Evolutionary conservation across 2,329 filamentous ascomycete species (phyloP).

Genomic region (Fusarium sp.): DNA sequence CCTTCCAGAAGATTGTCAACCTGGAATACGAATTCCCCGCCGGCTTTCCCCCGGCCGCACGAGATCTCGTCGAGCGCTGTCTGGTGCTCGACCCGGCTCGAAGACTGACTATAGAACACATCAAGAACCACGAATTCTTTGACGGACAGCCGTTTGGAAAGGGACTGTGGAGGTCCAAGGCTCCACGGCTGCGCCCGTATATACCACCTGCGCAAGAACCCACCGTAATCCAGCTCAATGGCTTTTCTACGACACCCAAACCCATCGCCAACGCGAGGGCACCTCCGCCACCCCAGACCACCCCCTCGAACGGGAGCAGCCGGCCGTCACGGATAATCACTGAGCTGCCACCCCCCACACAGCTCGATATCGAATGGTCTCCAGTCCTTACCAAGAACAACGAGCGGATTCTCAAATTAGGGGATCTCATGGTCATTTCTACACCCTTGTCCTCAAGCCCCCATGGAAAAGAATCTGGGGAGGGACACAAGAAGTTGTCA

Average conservation of each 20-base stretch:
- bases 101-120: slow-evolving; percentile 91
- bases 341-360: slow-evolving; percentile 94
- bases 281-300: slow-evolving; percentile 52
- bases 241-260: slow-evolving; percentile 52
- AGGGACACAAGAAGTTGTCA: slow-evolving; percentile 87
- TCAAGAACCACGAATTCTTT: slow-evolving; percentile 97
- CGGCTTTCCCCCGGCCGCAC: slow-evolving; percentile 87
- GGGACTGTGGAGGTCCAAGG: slow-evolving; percentile 87
- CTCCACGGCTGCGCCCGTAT: slow-evolving; percentile 87
- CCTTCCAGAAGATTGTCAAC: slow-evolving; percentile 97
- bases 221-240: slow-evolving; percentile 79
- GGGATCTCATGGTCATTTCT: slow-evolving; percentile 87
- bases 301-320: slow-evolving; percentile 57
- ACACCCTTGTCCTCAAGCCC: slow-evolving; percentile 81
- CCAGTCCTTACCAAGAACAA: slow-evolving; percentile 91
- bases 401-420: slow-evolving; percentile 93
- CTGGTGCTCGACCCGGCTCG: slow-evolving; percentile 88
- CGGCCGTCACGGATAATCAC: slow-evolving; percentile 88
- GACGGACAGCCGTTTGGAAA: slow-evolving; percentile 87
- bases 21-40: slow-evolving; percentile 94
- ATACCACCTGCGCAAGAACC: slow-evolving; percentile 81
- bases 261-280: slow-evolving; percentile 46
- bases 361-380: slow-evolving; percentile 98
- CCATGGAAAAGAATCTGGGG: slow-evolving; percentile 76
- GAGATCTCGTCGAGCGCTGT: slow-evolving; percentile 89